Base-by-base conservation (phyloP, 2,329 filamentous ascomycete species). In the Lasiodiplodia sp. region DNA sequence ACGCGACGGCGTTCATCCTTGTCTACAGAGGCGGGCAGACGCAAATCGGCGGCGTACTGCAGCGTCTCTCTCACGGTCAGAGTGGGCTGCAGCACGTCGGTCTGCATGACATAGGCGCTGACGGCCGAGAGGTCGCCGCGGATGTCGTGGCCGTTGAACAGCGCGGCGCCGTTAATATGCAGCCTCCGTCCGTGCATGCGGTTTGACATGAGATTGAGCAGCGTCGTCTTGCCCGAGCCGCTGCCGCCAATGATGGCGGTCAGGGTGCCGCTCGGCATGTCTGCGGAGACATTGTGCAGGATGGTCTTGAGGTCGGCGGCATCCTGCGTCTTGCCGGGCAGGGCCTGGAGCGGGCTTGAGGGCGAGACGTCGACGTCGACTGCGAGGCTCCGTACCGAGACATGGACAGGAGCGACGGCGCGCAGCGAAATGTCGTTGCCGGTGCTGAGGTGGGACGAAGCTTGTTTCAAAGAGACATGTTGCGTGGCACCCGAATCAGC, bases 221-320 rank as follows among this genome's bases (percentile, higher is more conserved):
- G 68, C 2, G 76, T 78, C 2, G 76, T 80, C 67, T 93, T 93
- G 0, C 91, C 91, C 1, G 88, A 91, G 23, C 91, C 91, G 74
- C 89, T 91, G 3, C 91, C 90, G 11, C 91, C 91, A 68, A 94
- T 88, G 66, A 94, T 93, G 10, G 91, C 91, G 0, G 91, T 93
- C 51, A 94, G 78, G 3, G 88, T 90, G 3, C 91, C 90, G 8
- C 87, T 85, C 3, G 84, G 83, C 75, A 93, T 86, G 28, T 87
- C 85, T 2, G 90, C 90, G 71, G 86, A 86, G 56, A 93, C 86
- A 37, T 86, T 85, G 65, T 89, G 82, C 11, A 94, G 80, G 12
- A 94, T 87, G 6, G 76, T 78, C 72, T 85, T 86, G 63, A 77
- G 73, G 74, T 78, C 72, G 58, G 67, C 18, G 67, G 65, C 14